phyloP scores from a whole-genome alignment of 2,329 filamentous ascomycete genomes.

The Ciborinia camelliae region DNA sequence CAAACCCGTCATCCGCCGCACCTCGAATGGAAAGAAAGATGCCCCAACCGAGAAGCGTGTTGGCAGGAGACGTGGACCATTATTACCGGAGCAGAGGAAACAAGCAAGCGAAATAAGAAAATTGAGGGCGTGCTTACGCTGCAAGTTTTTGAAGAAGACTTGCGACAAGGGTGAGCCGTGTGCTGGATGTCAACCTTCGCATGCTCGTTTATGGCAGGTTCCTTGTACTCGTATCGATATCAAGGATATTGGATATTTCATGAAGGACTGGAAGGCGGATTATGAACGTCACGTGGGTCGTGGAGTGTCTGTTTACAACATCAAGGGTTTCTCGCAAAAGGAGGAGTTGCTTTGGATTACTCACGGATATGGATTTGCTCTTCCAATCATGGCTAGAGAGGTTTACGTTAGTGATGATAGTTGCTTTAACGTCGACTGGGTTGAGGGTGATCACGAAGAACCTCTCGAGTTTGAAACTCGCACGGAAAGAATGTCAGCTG shows the following conservation, averaged over 20 bases:
- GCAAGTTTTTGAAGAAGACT: conserved; percentile 99
- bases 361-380: conserved; percentile 89
- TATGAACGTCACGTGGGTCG: conserved; percentile 86
- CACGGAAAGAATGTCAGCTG: conserved; percentile 85
- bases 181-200: conserved; percentile 89
- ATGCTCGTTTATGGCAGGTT: conserved; percentile 94
- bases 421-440: conserved; percentile 92
- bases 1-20: conserved; percentile 80
- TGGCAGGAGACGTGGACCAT: conserved; percentile 81
- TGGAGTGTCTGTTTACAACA: conserved; percentile 88
- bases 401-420: conserved; percentile 89
- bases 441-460: conserved; percentile 73
- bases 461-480: conserved; percentile 80
- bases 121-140: conserved; percentile 85
- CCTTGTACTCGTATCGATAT: conserved; percentile 97
- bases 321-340: conserved; percentile 75
- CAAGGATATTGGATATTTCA: conserved; percentile 97
- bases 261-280: conserved; percentile 99
- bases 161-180: conserved; percentile 98
- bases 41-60: conserved; percentile 82
- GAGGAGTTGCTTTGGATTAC: conserved; percentile 83
- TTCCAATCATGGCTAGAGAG: conserved; percentile 90
- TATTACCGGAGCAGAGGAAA: conserved; percentile 90
- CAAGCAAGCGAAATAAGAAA: conserved; percentile 97
- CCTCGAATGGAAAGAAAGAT: conserved; percentile 75